Base-by-base conservation (phyloP, 2,329 filamentous ascomycete species). In the Fusarium tricinctum region DNA sequence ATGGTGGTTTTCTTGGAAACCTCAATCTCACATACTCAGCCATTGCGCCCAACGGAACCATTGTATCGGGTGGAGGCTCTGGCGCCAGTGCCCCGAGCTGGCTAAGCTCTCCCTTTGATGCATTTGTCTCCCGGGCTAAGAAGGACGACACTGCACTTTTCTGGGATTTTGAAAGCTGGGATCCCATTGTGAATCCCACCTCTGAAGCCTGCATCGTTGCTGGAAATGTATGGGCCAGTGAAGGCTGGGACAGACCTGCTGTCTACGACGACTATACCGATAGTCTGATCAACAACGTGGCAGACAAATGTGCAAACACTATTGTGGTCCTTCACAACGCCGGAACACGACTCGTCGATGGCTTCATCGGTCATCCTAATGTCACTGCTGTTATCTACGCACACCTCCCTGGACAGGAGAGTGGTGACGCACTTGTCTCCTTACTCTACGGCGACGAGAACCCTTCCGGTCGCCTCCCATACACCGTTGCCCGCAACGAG, bases 161-260 rank as follows among this genome's bases (percentile, higher is more conserved):
- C 19, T 64, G 61, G 61, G 61, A 64, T 1, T 58, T 64, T 0
- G 52, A 64, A 22, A 58, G 52, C 15, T 58, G 52, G 45, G 6
- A 64, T 8, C 61, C 61, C 1, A 3, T 1, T 5, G 59, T 57
- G 0, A 47, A 48, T 0, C 23, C 59, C 1, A 52, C 19, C 0
- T 48, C 60, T 1, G 84, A 90, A 4, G 88, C 92, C 52, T 50
- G 97, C 91, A 75, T 97, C 22, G 93, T 96, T 1, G 97, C 97
- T 77, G 91, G 89, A 57, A 97, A 92, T 73, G 86, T 84, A 23
- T 92, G 94, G 75, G 88, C 91, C 0, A 92, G 92, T 0, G 94
- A 97, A 78, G 92, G 91, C 1, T 93, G 87, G 78, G 85, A 93
- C 65, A 84, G 89, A 46, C 80, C 86, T 0, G 85, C 86, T 10